phyloP scores from a whole-genome alignment of 306 rosid species.

The Pyrus betulifolia region DNA sequence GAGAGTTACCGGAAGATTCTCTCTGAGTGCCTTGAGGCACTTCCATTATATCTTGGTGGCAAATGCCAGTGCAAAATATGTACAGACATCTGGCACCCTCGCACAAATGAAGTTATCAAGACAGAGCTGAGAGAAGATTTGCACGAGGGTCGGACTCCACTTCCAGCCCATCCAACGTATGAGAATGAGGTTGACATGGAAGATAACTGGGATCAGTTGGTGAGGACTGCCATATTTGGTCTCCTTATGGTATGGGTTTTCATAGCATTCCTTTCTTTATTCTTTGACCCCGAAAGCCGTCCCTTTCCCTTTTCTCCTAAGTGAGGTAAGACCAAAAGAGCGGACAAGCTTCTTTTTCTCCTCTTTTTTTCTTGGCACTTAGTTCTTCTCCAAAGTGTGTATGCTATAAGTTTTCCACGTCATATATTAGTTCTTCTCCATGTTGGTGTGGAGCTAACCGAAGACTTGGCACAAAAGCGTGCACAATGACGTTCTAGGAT shows the following conservation, averaged over 20 bases:
- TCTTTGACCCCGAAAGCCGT: constrained; percentile 36
- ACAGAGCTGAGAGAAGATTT: constrained; percentile 13
- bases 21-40: constrained; percentile 37
- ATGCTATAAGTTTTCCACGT: background rate
- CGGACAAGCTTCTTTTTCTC: background rate
- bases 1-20: constrained; percentile 51
- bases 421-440: background rate
- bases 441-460: too few relatives aligned
- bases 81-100: constrained; percentile 21
- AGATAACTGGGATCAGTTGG: constrained; percentile 36
- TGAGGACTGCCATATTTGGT: constrained; percentile 64
- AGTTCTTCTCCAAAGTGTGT: background rate
- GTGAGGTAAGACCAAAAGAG: constrained; percentile 11
- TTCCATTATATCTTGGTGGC: constrained; percentile 78
- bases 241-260: constrained; percentile 58
- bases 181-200: constrained; percentile 28
- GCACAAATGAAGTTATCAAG: constrained; percentile 26
- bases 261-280: constrained; percentile 53
- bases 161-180: constrained; percentile 16
- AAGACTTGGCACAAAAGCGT: too few relatives aligned
- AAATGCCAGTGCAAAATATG: constrained; percentile 63
- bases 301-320: constrained; percentile 14
- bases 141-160: constrained; percentile 16
- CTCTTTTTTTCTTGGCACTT: background rate
- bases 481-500: too few relatives aligned